Percentiles rank a stretch among this genome's conserved stretches.
Conservation (phyloP, 2,329 filamentous ascomycete species). For the Seiridium cupressi region DNA sequence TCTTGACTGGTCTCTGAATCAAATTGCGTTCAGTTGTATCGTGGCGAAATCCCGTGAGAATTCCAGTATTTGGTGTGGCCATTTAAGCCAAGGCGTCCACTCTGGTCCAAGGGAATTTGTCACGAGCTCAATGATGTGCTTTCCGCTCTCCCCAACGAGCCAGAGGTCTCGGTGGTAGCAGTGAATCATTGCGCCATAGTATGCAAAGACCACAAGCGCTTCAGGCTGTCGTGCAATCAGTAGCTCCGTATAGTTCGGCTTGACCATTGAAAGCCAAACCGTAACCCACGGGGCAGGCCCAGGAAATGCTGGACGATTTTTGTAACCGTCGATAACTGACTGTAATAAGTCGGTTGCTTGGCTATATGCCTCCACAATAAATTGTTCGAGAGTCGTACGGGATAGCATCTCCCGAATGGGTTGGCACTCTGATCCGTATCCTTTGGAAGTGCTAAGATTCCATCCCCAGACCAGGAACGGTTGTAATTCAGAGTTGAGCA, state of each 20-base stretch:
- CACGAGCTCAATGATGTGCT: conserved; percentile 1
- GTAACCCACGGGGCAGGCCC: background rate
- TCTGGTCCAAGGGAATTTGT: background rate
- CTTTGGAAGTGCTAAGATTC: background rate
- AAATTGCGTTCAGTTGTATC: too few relatives aligned
- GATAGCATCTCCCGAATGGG: background rate
- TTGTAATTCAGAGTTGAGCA: background rate
- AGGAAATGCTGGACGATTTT: background rate
- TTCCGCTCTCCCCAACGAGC: conserved; percentile 19
- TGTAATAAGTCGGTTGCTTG: conserved; percentile 1
- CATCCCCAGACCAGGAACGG: conserved; percentile 4
- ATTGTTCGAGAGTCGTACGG: background rate
- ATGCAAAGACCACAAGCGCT: conserved; percentile 23
- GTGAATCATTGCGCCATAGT: conserved; percentile 27
- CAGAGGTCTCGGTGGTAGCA: conserved; percentile 19
- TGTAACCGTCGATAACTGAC: background rate
- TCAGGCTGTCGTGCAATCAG: conserved; percentile 18
- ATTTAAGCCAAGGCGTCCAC: conserved; percentile 2
- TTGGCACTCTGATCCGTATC: background rate
- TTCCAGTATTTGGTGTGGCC: background rate
- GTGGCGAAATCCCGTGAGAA: background rate
- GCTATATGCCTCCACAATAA: background rate
- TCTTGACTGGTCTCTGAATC: too few relatives aligned
- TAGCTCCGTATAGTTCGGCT: conserved; percentile 13
- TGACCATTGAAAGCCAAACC: background rate